A percentile compares a stretch with the other conserved stretches of the same genome.
phyloP scores from a whole-genome alignment of 148 eudicot species.

The Heliamphora exappendiculata region DNA sequence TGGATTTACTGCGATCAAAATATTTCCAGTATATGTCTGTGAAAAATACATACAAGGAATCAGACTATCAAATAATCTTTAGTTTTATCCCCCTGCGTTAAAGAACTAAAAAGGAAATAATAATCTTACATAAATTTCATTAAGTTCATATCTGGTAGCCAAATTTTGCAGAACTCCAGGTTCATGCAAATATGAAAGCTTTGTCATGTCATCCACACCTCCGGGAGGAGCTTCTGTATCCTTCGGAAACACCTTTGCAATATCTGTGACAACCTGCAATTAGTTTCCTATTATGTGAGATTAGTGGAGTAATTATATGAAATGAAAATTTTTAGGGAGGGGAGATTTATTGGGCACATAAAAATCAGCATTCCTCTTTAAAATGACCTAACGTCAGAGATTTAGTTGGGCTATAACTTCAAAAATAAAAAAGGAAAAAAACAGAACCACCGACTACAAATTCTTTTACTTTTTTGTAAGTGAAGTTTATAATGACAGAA shows the following conservation, averaged over 20 bases:
- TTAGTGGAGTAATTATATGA: not conserved
- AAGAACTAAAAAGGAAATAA: no score
- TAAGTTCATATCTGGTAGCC: conserved; percentile 87
- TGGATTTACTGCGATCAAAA: conserved; percentile 92
- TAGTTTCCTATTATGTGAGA: conserved; percentile 2
- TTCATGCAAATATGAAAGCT: conserved; percentile 95
- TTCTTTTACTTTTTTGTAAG: not conserved
- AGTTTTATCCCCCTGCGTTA: conserved; percentile 8
- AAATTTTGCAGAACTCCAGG: conserved; percentile 90
- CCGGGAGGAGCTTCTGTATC: conserved; percentile 97
- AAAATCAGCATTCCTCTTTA: conserved; percentile 5
- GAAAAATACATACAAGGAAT: conserved; percentile 9
- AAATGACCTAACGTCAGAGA: conserved; percentile 10
- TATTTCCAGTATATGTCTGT: conserved; percentile 97
- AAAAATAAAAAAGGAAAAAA: no score
- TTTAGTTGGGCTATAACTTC: not conserved
- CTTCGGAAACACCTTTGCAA: conserved; percentile 78
- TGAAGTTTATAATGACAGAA: no score
- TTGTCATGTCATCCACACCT: conserved; percentile 99
- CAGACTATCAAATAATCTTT: conserved; percentile 1
- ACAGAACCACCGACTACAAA: not conserved
- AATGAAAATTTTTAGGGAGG: not conserved
- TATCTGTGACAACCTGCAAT: conserved; percentile 64
- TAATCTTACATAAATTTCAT: conserved; percentile 87
- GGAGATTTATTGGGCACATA: not conserved